Base-by-base conservation (phyloP, 495 filamentous ascomycete species). In the Penicillium parvum region DNA sequence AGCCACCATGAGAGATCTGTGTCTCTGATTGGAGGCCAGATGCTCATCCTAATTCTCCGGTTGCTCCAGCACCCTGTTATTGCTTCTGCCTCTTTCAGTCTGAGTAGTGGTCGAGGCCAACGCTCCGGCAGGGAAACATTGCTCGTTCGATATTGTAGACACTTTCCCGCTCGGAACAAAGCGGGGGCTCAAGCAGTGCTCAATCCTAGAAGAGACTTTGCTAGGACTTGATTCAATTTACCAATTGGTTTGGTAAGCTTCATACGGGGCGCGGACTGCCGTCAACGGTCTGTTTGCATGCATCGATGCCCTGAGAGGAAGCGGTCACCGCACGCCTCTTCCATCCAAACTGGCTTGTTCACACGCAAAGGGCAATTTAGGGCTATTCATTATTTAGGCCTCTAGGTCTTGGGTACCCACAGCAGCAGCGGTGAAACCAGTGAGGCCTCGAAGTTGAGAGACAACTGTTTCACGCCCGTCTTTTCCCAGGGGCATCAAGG, bases 371-470 rank as follows among this genome's bases (percentile, higher is more conserved):
- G n/a, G n/a, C n/a, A n/a, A n/a, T 27, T 27, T 27, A 27, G 23
- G 23, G 23, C 18, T n/a, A 14, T 19, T 20, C 90, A 54, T 72
- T 81, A 37, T 52, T 29, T 43, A 41, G 37, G 30, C 50, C 49
- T 49, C 34, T 40, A 46, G 40, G 55, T 38, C 32, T 60, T 66
- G 61, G 63, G 48, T 65, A 61, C 53, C 50, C 53, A 57, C 60
- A 64, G 55, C 43, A 40, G 42, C 32, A 28, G 45, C 27, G 53
- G 63, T 70, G 58, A 55, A 65, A 68, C 60, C 53, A 39, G 49
- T 44, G 46, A 61, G 53, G 47, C 58, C 63, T 70, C 64, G 64
- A 69, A 66, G 40, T 42, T 43, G 9, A 43, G 45, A 50, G 48
- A 44, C 45, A 46, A 32, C 21, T 36, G 45, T 49, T 47, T 49